Evolutionary conservation across 768 basidiomycete species (phyloP).

Genomic region (Gloeostereum incarnatum): DNA sequence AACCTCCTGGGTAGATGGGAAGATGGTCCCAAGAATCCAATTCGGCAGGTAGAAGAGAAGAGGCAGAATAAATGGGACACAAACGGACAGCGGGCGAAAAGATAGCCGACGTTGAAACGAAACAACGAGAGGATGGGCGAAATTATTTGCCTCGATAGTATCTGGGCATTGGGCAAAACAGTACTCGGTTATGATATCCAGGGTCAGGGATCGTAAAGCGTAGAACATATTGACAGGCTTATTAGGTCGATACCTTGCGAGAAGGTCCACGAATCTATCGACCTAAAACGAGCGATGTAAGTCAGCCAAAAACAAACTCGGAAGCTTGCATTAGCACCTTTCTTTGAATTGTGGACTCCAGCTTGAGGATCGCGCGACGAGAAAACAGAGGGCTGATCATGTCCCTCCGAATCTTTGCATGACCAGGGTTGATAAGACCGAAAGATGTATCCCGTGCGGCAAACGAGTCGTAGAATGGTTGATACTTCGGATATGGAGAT

Average conservation of each 20-base stretch:
- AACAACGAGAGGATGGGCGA: conserved; percentile 15
- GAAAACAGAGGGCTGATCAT: conserved; percentile 14
- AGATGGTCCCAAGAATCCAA: no score
- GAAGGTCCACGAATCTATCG: conserved; percentile 1
- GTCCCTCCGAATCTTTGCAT: conserved; percentile 9
- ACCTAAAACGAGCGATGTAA: not conserved
- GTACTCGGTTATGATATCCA: conserved; percentile 29
- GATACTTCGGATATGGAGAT: conserved; percentile 13
- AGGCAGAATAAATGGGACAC: no score
- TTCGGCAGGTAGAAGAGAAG: no score
- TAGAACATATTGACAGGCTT: conserved; percentile 22
- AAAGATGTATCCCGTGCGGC: conserved; percentile 10
- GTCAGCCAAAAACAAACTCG: no score
- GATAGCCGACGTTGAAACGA: no score
- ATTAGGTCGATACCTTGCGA: not conserved
- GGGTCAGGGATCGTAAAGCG: conserved; percentile 26
- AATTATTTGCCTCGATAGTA: conserved; percentile 18
- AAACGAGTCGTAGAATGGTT: conserved; percentile 9
- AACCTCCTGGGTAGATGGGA: no score
- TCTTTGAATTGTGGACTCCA: conserved; percentile 10
- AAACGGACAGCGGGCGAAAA: no score
- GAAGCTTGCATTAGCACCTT: no score
- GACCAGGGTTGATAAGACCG: conserved; percentile 5
- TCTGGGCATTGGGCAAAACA: conserved; percentile 22
- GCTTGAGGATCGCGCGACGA: conserved; percentile 9